A percentile compares a stretch with the other conserved stretches of the same genome.
Evolutionary conservation across 2,329 filamentous ascomycete species (phyloP).

Genomic region (Colletotrichum sojae): DNA sequence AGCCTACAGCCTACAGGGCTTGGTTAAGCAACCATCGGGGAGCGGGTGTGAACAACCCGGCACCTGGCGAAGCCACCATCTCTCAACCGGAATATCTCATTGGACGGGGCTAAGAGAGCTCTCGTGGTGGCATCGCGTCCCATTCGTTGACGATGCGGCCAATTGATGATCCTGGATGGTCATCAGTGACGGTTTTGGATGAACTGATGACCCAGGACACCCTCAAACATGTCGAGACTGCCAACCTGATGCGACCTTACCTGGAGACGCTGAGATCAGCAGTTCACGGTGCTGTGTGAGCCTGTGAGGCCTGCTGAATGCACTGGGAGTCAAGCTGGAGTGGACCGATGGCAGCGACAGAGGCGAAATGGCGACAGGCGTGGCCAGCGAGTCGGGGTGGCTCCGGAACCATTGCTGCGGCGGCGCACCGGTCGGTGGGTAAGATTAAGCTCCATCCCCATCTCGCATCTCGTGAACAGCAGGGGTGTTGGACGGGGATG

Average conservation of each 20-base stretch:
- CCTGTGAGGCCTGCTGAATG: background rate
- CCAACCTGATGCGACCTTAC: background rate
- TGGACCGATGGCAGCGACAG: background rate
- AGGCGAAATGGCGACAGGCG: background rate
- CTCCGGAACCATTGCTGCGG: slow-evolving; percentile 36
- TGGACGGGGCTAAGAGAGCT: slow-evolving; percentile 1
- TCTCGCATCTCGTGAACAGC: slow-evolving; percentile 36
- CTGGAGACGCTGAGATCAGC: background rate
- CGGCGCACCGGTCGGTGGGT: slow-evolving; percentile 40
- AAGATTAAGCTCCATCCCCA: slow-evolving; percentile 41
- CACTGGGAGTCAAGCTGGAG: background rate
- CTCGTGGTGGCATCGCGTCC: slow-evolving; percentile 2
- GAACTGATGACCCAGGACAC: slow-evolving; percentile 15
- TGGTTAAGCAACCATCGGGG: slow-evolving; percentile 6
- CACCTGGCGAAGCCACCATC: slow-evolving; percentile 15
- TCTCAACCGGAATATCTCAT: background rate
- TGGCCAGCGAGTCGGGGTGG: slow-evolving; percentile 34
- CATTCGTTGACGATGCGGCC: background rate
- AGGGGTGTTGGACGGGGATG: slow-evolving; percentile 35
- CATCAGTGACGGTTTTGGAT: slow-evolving; percentile 13
- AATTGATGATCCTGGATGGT: slow-evolving; percentile 8
- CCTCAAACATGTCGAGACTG: background rate
- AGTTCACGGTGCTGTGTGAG: background rate
- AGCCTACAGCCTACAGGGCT: slow-evolving; percentile 2
- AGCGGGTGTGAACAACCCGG: slow-evolving; percentile 11